Evolutionary conservation across 2,329 filamentous ascomycete genomes (phyloP).

Genomic region (Dendryphion nanum): DNA sequence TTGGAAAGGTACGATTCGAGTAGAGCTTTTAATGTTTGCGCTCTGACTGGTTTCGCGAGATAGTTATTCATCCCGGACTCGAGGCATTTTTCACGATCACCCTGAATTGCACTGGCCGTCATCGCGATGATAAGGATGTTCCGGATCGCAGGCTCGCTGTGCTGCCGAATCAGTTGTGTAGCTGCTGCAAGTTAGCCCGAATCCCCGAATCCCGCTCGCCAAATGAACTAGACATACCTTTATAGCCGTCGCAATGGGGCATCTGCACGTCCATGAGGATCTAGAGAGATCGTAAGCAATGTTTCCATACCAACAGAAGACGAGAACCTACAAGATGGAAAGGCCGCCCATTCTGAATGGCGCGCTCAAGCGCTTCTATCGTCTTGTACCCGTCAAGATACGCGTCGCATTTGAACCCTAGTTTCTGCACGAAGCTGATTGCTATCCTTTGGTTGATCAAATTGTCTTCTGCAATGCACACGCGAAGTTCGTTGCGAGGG

Average conservation of each 20-base stretch:
- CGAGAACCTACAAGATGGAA: slow-evolving; percentile 69
- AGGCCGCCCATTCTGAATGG: slow-evolving; percentile 67
- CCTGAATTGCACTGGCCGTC: slow-evolving; percentile 93
- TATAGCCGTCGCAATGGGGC: slow-evolving; percentile 89
- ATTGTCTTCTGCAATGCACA: slow-evolving; percentile 95
- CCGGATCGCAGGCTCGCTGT: slow-evolving; percentile 72
- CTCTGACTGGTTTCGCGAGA: slow-evolving; percentile 34
- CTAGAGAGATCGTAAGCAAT: not conserved
- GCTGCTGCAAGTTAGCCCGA: slow-evolving; percentile 45
- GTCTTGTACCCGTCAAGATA: slow-evolving; percentile 89
- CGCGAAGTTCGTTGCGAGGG: slow-evolving; percentile 73
- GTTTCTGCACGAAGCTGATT: slow-evolving; percentile 81
- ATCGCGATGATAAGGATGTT: slow-evolving; percentile 93
- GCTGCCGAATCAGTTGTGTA: slow-evolving; percentile 76
- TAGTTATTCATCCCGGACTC: slow-evolving; percentile 82
- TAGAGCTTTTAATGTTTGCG: slow-evolving; percentile 81
- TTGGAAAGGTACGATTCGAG: slow-evolving; percentile 66
- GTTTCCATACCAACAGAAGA: not conserved
- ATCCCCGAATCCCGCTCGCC: not conserved
- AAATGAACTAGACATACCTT: slow-evolving; percentile 43
- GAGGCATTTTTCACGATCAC: slow-evolving; percentile 92
- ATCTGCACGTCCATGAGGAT: slow-evolving; percentile 92
- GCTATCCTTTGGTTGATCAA: slow-evolving; percentile 93
- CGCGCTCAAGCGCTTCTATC: slow-evolving; percentile 76
- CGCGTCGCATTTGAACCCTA: slow-evolving; percentile 84